Evolutionary conservation across 805 yeast species (phyloP).

Genomic region (Saccharomycopsis selenospora): DNA sequence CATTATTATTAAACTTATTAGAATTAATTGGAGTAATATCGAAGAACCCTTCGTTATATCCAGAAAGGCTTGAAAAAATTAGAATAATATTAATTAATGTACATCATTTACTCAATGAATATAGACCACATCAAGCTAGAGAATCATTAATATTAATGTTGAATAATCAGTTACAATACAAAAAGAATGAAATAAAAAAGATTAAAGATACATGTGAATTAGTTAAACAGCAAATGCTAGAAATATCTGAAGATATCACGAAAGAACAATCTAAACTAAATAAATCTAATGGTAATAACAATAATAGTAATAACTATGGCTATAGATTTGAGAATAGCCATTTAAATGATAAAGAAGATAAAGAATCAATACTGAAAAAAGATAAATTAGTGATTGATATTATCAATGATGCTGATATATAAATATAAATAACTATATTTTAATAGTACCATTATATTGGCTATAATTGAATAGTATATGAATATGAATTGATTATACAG

Average conservation of each 20-base stretch:
- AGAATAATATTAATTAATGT: conserved; percentile 77
- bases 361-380: no score
- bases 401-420: no score
- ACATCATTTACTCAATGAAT: conserved; percentile 86
- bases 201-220: conserved; percentile 16
- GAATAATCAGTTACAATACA: conserved; percentile 61
- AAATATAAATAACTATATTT: no score
- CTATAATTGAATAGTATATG: no score
- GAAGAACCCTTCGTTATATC: conserved; percentile 59
- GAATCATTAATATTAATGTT: conserved; percentile 76
- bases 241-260: conserved; percentile 5
- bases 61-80: conserved; percentile 65
- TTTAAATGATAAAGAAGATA: no score
- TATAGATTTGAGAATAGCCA: no score
- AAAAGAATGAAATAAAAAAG: conserved; percentile 42
- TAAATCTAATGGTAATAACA: no score
- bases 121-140: conserved; percentile 91
- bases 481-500: no score
- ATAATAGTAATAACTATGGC: no score
- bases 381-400: no score
- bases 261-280: no score
- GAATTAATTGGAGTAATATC: conserved; percentile 76
- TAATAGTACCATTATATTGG: no score
- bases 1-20: conserved; percentile 70
- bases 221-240: conserved; percentile 8